phyloP scores from a whole-genome alignment of 2,329 filamentous ascomycete species.

The Exophiala sp. region DNA sequence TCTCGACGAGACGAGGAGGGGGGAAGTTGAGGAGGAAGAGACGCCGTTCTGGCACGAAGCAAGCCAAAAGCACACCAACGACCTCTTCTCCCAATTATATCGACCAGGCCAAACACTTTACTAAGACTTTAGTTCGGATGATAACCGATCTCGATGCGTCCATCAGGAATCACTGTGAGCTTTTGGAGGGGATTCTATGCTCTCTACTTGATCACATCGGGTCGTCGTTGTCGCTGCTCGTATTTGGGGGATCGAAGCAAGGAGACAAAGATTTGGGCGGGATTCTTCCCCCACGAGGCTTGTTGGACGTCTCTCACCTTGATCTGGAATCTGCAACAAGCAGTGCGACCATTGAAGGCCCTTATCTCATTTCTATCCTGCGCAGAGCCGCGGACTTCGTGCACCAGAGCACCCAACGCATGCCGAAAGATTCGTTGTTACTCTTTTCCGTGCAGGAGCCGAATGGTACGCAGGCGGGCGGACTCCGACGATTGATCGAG shows the following conservation, averaged over 20 bases:
- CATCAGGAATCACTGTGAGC: slow-evolving; percentile 7
- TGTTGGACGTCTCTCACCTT: slow-evolving; percentile 28
- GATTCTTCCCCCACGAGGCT: slow-evolving; percentile 32
- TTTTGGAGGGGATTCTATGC: slow-evolving; percentile 23
- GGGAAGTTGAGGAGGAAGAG: slow-evolving; percentile 2
- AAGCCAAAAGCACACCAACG: neutral
- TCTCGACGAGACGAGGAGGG: slow-evolving; percentile 5
- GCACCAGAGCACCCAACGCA: slow-evolving; percentile 11
- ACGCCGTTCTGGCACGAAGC: slow-evolving; percentile 2
- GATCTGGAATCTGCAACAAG: slow-evolving; percentile 26
- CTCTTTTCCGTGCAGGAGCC: slow-evolving; percentile 13
- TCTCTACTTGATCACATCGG: slow-evolving; percentile 26
- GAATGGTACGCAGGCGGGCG: neutral
- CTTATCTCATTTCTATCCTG: slow-evolving; percentile 35
- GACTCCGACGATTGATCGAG: slow-evolving; percentile 18
- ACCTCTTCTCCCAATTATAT: neutral
- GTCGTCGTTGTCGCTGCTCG: slow-evolving; percentile 22
- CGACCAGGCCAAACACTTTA: slow-evolving; percentile 1
- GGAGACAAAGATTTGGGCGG: slow-evolving; percentile 2
- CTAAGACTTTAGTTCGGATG: slow-evolving; percentile 14
- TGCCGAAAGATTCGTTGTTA: slow-evolving; percentile 20
- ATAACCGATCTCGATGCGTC: slow-evolving; percentile 16
- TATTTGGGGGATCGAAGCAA: slow-evolving; percentile 15
- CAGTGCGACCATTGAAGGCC: slow-evolving; percentile 34
- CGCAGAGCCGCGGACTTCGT: slow-evolving; percentile 32